Percentiles rank a stretch among this genome's conserved stretches.
These are phyloP conservation scores for Phaeotremella skinneri DNA, from an alignment of 768 basidiomycete genomes.

Conservation along the genomic window DNA sequence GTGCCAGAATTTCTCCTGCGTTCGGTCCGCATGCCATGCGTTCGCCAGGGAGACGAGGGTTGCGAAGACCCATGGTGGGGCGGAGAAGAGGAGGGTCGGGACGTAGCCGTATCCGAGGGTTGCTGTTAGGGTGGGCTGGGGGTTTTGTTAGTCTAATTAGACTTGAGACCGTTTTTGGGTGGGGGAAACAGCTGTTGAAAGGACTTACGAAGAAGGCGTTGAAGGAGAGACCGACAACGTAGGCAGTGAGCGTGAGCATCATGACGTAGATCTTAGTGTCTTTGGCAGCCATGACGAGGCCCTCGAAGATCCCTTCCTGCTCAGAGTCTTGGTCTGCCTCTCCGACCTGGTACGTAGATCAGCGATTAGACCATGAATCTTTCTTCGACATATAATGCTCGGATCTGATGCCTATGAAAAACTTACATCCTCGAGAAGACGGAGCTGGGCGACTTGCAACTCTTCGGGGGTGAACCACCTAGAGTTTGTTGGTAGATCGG, in stretches of 20 bases:
- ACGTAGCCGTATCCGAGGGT: constrained; percentile 64
- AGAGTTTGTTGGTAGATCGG: constrained; percentile 47
- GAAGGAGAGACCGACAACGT: constrained; percentile 64
- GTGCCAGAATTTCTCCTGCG: constrained; percentile 70
- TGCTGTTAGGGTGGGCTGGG: constrained; percentile 58
- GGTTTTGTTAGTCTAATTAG: constrained; percentile 1
- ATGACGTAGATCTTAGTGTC: constrained; percentile 82
- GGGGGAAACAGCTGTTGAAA: constrained; percentile 6
- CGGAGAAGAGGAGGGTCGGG: constrained; percentile 68
- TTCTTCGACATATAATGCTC: no score
- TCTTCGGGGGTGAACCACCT: constrained; percentile 48
- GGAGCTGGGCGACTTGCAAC: constrained; percentile 42
- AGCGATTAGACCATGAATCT: background rate
- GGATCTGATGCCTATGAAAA: background rate
- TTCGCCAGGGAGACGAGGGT: constrained; percentile 58
- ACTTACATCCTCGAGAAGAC: constrained; percentile 33
- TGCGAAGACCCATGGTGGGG: constrained; percentile 61
- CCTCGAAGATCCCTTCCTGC: constrained; percentile 51
- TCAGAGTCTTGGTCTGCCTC: constrained; percentile 58
- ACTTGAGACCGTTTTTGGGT: background rate
- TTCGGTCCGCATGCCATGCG: constrained; percentile 64
- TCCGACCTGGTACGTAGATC: constrained; percentile 49
- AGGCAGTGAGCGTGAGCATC: constrained; percentile 61
- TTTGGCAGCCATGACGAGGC: constrained; percentile 61
- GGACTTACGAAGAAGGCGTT: constrained; percentile 61